Percentiles rank a stretch among this genome's conserved stretches.
phyloP scores from a whole-genome alignment of 805 yeast species.

The Priceomyces medius region DNA sequence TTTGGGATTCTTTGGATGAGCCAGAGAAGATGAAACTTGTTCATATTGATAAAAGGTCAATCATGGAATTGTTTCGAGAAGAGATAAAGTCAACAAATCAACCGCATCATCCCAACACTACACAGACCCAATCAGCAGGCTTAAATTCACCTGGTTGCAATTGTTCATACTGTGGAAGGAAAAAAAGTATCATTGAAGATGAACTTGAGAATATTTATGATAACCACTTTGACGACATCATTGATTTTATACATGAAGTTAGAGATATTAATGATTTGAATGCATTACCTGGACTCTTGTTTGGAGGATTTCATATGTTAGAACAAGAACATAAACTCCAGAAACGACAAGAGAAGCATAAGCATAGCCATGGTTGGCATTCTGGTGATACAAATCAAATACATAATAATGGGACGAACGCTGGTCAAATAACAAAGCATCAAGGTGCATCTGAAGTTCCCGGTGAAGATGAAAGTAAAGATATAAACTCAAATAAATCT shows the following conservation, averaged over 20 bases:
- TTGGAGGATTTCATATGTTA: conserved; percentile 36
- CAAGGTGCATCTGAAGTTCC: not conserved
- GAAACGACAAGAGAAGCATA: conserved; percentile 21
- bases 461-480: not conserved
- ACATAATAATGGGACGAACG: conserved; percentile 4
- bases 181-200: conserved; percentile 66
- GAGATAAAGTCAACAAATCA: conserved; percentile 17
- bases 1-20: conserved; percentile 68
- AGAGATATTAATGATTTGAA: conserved; percentile 37
- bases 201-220: conserved; percentile 75
- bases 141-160: conserved; percentile 43
- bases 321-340: conserved; percentile 32
- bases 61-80: conserved; percentile 61
- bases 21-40: conserved; percentile 61
- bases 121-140: not conserved
- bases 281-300: conserved; percentile 34
- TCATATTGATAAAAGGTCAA: conserved; percentile 65
- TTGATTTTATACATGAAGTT: conserved; percentile 37
- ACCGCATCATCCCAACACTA: conserved; percentile 7
- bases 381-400: conserved; percentile 2
- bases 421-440: not conserved
- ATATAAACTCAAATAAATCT: not conserved
- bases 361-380: conserved; percentile 7
- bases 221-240: conserved; percentile 54
- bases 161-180: conserved; percentile 77